These are phyloP conservation scores for Xylaria digitata DNA, from an alignment of 2,329 filamentous ascomycete genomes.

Conservation along the genomic window DNA sequence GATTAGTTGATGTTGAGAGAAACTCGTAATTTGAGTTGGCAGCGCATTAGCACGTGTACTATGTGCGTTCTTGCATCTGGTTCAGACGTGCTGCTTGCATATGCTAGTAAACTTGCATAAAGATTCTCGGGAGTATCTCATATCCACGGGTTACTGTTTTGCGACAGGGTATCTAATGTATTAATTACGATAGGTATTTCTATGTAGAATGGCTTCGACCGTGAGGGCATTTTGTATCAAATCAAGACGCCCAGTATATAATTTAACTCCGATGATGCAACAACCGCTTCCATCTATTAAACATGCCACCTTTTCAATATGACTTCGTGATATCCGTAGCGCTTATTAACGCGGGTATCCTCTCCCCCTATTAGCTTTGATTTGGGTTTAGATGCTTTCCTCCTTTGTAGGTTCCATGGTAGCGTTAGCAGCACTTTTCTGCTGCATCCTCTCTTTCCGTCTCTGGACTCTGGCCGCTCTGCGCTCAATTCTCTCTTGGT, in stretches of 20 bases:
- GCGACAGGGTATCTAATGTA: constrained; percentile 10
- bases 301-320: neutral
- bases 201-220: constrained; percentile 6
- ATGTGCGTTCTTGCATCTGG: too few relatives aligned
- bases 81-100: too few relatives aligned
- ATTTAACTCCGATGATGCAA: constrained; percentile 26
- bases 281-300: neutral
- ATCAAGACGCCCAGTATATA: neutral
- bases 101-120: too few relatives aligned
- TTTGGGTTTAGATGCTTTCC: constrained; percentile 12
- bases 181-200: constrained; percentile 18
- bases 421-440: constrained; percentile 15
- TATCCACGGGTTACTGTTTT: too few relatives aligned
- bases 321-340: neutral
- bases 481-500: constrained; percentile 56
- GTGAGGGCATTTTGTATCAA: constrained; percentile 14
- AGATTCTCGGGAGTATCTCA: too few relatives aligned
- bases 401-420: neutral
- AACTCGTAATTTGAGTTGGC: too few relatives aligned
- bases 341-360: too few relatives aligned
- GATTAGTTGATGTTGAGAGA: too few relatives aligned
- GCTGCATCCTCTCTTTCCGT: constrained; percentile 36
- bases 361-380: neutral
- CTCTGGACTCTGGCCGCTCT: constrained; percentile 49
- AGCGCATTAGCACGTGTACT: too few relatives aligned